Base-by-base conservation (phyloP, 2,329 filamentous ascomycete species). In the Exophiala lecanii-corni region DNA sequence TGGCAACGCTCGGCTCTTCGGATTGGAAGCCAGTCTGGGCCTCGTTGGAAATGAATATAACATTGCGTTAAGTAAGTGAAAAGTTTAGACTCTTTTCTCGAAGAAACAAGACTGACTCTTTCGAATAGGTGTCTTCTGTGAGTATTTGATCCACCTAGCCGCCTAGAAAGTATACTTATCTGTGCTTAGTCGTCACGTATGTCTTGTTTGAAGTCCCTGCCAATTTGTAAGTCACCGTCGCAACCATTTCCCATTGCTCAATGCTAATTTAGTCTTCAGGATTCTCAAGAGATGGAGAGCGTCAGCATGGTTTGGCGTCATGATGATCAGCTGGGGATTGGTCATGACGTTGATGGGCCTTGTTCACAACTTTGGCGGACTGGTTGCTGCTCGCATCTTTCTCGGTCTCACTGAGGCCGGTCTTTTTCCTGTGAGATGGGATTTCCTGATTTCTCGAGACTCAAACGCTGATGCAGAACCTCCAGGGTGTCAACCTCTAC, bases 31-130 rank as follows among this genome's bases (percentile, higher is more conserved):
- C 26, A 63, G 69, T 33, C 58, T 73, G 28, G 46, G 61, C 23
- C 68, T 74, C 67, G 57, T 54, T 2, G 62, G 63, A 2, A 63
- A 70, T 48, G 58, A 70, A 43, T 73, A 71, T 55, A 67, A 65
- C 45, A 35, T 17, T 17, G 33, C 33, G 4, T 17, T 35, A 20
- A 17, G 57, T 62, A 39, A 38, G 36, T 15, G 7, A 37, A 38
- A 30, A n/a, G 9, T n/a, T 9, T 9, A 5, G 16, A n/a, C 9
- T 10, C 25, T 13, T 13, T 9, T 7, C 19, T 3, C 37, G 23
- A 26, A 26, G 6, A 6, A 6, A 26, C 6, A 23, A 10, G 28
- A 70, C 31, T 26, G 33, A 35, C 33, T 9, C n/a, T 18, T 35
- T 17, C 4, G n/a, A 7, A 17, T n/a, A 35, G 33, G 9, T 19